Conservation (phyloP, 1,284 basidiomycete genomes). For the Taiwanofungus camphoratus region DNA sequence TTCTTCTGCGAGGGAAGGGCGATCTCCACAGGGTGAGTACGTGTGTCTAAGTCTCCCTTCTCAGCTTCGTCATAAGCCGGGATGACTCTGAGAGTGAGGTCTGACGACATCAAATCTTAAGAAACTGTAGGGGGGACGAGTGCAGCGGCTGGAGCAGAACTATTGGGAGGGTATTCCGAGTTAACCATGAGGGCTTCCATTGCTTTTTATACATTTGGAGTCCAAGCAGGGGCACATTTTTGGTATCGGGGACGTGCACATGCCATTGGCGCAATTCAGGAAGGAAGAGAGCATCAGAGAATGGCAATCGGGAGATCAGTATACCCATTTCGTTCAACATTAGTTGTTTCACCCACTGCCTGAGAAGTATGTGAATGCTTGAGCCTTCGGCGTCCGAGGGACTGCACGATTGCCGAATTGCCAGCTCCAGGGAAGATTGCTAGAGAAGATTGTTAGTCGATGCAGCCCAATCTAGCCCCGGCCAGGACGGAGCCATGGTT, state of each 20-base stretch:
- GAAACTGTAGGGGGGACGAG: slow-evolving; percentile 6
- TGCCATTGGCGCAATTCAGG: slow-evolving; percentile 2
- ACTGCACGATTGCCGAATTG: background rate
- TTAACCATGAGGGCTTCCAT: background rate
- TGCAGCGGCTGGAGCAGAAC: slow-evolving; percentile 4
- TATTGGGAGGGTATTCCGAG: slow-evolving; percentile 6
- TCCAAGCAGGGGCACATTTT: background rate
- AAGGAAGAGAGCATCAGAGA: background rate
- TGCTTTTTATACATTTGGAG: slow-evolving; percentile 5
- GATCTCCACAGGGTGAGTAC: slow-evolving; percentile 22
- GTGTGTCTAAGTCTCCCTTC: slow-evolving; percentile 46
- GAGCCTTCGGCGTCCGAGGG: background rate
- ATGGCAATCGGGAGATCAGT: background rate
- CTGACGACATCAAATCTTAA: slow-evolving; percentile 20
- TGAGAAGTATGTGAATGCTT: background rate
- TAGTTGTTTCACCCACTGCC: background rate
- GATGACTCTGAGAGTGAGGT: slow-evolving; percentile 24
- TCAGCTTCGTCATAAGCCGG: slow-evolving; percentile 48
- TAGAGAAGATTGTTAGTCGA: too few species aligned
- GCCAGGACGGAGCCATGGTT: too few species aligned
- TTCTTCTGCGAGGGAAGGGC: slow-evolving; percentile 32
- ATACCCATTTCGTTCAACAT: background rate
- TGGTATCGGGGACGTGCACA: background rate
- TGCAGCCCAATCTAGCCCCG: too few species aligned
- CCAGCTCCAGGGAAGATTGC: too few species aligned